A percentile compares a stretch with the other conserved stretches of the same genome.
phyloP scores from a whole-genome alignment of 2,329 filamentous ascomycete species.

The Diaporthe sp. region DNA sequence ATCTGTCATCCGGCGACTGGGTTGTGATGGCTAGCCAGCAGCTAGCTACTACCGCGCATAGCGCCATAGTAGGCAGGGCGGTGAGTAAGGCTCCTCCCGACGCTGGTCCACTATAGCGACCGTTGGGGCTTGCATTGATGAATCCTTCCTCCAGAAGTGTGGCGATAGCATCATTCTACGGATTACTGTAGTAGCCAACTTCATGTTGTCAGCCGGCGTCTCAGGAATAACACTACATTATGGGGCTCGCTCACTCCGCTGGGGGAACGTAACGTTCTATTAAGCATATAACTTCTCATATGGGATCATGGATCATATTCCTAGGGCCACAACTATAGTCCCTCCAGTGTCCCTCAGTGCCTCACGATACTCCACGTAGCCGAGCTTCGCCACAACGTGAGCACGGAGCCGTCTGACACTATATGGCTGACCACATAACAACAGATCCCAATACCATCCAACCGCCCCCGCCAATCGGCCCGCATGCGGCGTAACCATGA shows the following conservation, averaged over 20 bases:
- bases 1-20: neutral
- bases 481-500: neutral
- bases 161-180: neutral
- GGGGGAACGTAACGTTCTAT: constrained; percentile 9
- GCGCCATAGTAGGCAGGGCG: neutral
- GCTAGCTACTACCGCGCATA: too few relatives aligned
- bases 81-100: neutral
- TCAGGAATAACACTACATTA: neutral
- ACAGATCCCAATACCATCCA: neutral
- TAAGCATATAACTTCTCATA: neutral
- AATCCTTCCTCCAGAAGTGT: neutral
- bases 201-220: neutral
- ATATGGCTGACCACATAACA: neutral
- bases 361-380: constrained; percentile 6
- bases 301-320: neutral
- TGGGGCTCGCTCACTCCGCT: neutral
- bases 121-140: neutral
- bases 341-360: neutral
- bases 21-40: neutral
- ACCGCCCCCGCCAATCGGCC: constrained; percentile 5
- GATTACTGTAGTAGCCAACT: neutral
- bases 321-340: neutral
- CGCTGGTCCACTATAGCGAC: neutral
- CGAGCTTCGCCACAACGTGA: constrained; percentile 1
- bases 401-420: neutral